These are phyloP conservation scores for Amoebophrya sp. DNA, from an alignment of 169 alveolate genomes.

Conservation along the genomic window DNA sequence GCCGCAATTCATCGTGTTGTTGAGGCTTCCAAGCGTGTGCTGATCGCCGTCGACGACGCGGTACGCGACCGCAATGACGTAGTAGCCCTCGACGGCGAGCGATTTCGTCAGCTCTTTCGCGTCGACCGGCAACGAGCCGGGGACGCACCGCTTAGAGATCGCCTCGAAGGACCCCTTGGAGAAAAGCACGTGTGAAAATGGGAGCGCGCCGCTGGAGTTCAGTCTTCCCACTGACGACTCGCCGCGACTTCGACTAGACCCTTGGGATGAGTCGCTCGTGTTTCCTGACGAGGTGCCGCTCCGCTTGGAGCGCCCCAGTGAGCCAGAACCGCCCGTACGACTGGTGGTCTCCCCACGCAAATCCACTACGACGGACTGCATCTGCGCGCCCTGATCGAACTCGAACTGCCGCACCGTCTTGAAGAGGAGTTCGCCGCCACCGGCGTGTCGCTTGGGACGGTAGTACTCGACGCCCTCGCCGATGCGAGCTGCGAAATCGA, in stretches of 20 bases:
- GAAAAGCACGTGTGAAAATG: background rate
- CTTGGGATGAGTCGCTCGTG: too few relatives aligned
- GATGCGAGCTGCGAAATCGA: conserved; percentile 8
- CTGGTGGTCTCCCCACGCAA: background rate
- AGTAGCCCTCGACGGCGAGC: conserved; percentile 6
- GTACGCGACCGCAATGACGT: conserved; percentile 18
- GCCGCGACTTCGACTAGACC: background rate
- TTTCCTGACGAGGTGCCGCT: background rate
- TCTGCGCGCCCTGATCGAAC: conserved; percentile 19
- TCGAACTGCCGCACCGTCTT: conserved; percentile 25
- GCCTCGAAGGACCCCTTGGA: conserved; percentile 11
- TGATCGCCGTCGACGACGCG: background rate
- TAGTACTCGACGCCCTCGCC: conserved; percentile 23
- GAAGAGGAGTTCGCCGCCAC: conserved; percentile 16
- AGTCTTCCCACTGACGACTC: background rate
- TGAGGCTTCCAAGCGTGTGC: background rate
- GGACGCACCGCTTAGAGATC: conserved; percentile 24
- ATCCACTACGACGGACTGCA: background rate
- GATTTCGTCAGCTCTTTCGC: conserved; percentile 6
- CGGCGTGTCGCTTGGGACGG: conserved; percentile 12
- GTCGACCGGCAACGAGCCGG: background rate
- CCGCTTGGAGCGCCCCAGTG: background rate
- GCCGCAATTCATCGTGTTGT: background rate
- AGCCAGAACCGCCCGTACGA: too few relatives aligned
- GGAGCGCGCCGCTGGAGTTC: background rate